Evolutionary conservation across 805 yeast species (phyloP).

Genomic region (Wickerhamiella siamensis): DNA sequence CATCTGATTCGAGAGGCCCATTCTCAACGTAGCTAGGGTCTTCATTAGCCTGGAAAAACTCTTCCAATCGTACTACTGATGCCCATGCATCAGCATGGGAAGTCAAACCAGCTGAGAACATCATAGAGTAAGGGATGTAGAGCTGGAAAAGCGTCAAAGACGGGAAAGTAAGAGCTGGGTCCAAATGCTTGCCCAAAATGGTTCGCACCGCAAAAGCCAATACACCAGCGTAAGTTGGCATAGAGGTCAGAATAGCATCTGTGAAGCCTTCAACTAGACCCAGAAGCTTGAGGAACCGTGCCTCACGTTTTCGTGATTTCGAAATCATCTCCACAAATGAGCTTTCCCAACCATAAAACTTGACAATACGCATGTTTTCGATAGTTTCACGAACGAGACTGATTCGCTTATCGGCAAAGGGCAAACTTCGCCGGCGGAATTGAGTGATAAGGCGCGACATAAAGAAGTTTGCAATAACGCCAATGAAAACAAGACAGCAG

Average conservation of each 20-base stretch:
- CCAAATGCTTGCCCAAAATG: constrained; percentile 29
- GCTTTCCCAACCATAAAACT: constrained; percentile 82
- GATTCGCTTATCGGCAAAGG: constrained; percentile 64
- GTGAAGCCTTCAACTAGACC: constrained; percentile 50
- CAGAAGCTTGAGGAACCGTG: constrained; percentile 43
- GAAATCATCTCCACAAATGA: constrained; percentile 51
- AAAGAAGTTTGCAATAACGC: constrained; percentile 30
- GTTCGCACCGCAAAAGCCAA: constrained; percentile 36
- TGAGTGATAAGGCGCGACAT: constrained; percentile 39
- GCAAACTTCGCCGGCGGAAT: constrained; percentile 43
- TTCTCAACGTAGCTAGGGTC: constrained; percentile 22
- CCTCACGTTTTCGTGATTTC: constrained; percentile 46
- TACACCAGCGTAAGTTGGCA: constrained; percentile 62
- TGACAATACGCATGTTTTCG: constrained; percentile 64
- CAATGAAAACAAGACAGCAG: constrained; percentile 33
- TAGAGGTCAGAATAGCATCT: constrained; percentile 49
- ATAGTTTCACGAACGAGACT: constrained; percentile 64
- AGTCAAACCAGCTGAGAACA: constrained; percentile 35
- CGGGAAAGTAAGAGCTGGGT: constrained; percentile 55
- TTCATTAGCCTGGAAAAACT: constrained; percentile 26
- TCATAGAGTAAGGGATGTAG: constrained; percentile 50
- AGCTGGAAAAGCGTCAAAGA: constrained; percentile 57
- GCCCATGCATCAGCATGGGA: constrained; percentile 30
- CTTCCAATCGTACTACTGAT: constrained; percentile 17
- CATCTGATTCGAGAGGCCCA: constrained; percentile 24